phyloP scores from a whole-genome alignment of 2,329 filamentous ascomycete species.

The Colletotrichum musicola region DNA sequence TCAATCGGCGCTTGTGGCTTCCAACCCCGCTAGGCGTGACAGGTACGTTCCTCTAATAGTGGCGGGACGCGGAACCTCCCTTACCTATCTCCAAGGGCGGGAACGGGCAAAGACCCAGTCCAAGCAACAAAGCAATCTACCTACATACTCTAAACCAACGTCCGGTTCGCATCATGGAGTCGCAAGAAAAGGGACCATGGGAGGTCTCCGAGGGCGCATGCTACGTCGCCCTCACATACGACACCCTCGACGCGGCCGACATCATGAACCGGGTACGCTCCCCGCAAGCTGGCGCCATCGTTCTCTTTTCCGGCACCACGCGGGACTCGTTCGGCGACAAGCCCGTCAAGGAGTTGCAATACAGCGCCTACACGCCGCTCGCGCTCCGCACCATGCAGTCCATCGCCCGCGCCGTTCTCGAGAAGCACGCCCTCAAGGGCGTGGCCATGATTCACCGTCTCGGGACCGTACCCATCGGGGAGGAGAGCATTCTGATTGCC shows the following conservation, averaged over 20 bases:
- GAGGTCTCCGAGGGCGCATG: slow-evolving; percentile 64
- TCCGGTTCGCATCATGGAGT: slow-evolving; percentile 1
- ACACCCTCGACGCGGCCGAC: slow-evolving; percentile 67
- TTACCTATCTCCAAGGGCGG: background rate
- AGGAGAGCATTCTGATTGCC: slow-evolving; percentile 92
- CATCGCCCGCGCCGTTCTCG: slow-evolving; percentile 70
- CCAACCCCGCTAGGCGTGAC: slow-evolving; percentile 1
- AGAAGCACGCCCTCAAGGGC: slow-evolving; percentile 75
- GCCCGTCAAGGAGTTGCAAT: slow-evolving; percentile 80
- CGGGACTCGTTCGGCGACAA: slow-evolving; percentile 79
- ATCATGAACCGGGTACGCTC: slow-evolving; percentile 78
- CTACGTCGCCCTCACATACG: slow-evolving; percentile 77
- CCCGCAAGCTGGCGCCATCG: slow-evolving; percentile 80
- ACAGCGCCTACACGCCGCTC: slow-evolving; percentile 78
- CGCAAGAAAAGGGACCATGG: slow-evolving; percentile 43
- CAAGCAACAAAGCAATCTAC: background rate
- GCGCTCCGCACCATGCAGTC: slow-evolving; percentile 76
- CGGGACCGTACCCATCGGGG: slow-evolving; percentile 87
- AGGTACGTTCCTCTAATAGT: background rate
- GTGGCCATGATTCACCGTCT: slow-evolving; percentile 88
- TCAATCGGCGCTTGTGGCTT: background rate
- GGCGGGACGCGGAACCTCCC: background rate
- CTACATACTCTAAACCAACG: background rate
- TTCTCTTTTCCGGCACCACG: slow-evolving; percentile 83
- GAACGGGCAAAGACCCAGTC: background rate